A percentile compares a stretch with the other conserved stretches of the same genome.
phyloP scores from a whole-genome alignment of 1,139 yeast genomes.

The Yamadazyma sp. region DNA sequence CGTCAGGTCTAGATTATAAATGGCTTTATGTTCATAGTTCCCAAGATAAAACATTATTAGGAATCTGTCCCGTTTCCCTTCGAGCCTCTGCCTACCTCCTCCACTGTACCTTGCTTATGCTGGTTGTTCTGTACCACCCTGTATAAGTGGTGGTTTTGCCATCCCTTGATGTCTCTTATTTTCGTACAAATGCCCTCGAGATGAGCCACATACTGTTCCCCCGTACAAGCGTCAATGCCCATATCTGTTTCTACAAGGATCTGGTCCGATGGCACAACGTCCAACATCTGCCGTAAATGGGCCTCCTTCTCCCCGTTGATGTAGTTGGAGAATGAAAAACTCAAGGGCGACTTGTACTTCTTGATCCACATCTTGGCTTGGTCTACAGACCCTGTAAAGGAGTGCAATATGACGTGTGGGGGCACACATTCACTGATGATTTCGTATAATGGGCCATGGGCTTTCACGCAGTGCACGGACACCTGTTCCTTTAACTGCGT shows the following conservation, averaged over 20 bases:
- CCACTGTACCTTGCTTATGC: too few species aligned
- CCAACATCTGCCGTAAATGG: constrained; percentile 26
- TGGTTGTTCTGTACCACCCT: background rate
- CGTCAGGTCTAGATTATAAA: constrained; percentile 83
- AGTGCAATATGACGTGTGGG: constrained; percentile 64
- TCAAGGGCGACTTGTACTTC: constrained; percentile 26
- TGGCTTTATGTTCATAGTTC: background rate
- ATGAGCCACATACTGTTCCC: constrained; percentile 19
- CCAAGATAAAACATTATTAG: background rate
- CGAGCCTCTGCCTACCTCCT: background rate
- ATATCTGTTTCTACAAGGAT: constrained; percentile 41
- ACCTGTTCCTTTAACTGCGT: constrained; percentile 46
- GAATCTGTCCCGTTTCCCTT: too few species aligned
- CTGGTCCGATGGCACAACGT: constrained; percentile 21
- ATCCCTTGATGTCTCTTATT: constrained; percentile 14
- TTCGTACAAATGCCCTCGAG: constrained; percentile 20
- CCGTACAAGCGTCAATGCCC: constrained; percentile 28
- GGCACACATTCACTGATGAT: constrained; percentile 25
- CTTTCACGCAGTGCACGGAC: constrained; percentile 83
- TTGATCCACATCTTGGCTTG: constrained; percentile 57
- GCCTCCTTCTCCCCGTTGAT: constrained; percentile 48
- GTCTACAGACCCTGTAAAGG: constrained; percentile 82
- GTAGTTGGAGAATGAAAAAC: constrained; percentile 61
- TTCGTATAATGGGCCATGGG: constrained; percentile 62
- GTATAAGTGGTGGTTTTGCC: constrained; percentile 10